Conservation (phyloP, 169 alveolate species). For the Plasmodium chabaudi region DNA sequence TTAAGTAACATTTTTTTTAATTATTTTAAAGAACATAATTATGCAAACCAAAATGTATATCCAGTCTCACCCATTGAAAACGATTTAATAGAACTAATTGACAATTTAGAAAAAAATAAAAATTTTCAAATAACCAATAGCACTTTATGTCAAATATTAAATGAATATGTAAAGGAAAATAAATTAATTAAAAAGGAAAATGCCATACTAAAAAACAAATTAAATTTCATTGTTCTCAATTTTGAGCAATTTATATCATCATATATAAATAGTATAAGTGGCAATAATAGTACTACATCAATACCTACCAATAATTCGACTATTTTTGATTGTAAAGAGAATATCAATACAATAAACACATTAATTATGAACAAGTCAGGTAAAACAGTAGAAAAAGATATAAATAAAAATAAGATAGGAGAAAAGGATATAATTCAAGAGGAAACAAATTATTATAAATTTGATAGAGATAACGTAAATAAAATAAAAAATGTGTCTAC, state of each 20-base stretch:
- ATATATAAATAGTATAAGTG: constrained; percentile 5
- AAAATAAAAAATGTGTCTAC: not conserved
- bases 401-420: not conserved
- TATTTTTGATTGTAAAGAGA: not conserved
- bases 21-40: not conserved
- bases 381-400: not conserved
- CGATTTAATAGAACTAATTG: constrained; percentile 1
- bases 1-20: not conserved
- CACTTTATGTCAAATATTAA: constrained; percentile 6
- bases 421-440: constrained; percentile 4
- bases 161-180: constrained; percentile 20
- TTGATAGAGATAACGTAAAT: not conserved
- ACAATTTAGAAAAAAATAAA: constrained; percentile 19
- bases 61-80: not conserved
- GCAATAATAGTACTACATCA: not conserved
- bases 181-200: constrained; percentile 54
- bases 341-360: not conserved
- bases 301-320: too few relatives aligned
- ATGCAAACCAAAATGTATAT: not conserved
- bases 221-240: constrained; percentile 62
- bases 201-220: constrained; percentile 46
- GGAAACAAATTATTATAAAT: not conserved
- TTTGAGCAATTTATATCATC: constrained; percentile 48
- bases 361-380: not conserved
- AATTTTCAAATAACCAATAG: constrained; percentile 13